Base-by-base conservation (phyloP, 225 moss, liverwort and hornwort genomes). In the Sphagnum contortum region DNA sequence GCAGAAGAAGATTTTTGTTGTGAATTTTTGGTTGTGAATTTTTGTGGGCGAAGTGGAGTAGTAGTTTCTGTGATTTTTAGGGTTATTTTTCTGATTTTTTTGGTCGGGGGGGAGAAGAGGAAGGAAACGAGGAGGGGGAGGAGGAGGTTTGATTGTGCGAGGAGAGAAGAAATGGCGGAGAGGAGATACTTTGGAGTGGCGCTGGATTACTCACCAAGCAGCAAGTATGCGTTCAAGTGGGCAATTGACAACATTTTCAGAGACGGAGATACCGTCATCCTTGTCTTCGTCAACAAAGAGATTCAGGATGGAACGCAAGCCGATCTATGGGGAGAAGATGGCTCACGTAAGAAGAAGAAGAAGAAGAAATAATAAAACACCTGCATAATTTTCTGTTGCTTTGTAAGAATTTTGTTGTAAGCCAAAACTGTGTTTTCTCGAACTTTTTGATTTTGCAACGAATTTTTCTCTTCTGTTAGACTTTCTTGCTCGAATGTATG, bases 141-240 rank as follows among this genome's bases (percentile, higher is more conserved):
- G 29, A 29, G 29, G 29, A 29, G 29, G 29, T 29, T 29, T 29
- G 29, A 29, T 29, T 29, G 29, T 29, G 29, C 29, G 29, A 29
- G 29, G 29, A 29, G 29, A 29, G 29, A 29, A 29, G 29, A 29
- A 29, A 77, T 77, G 81, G 48, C 62, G 50, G 73, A 71, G 9
- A 63, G 65, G 49, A 80, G 92, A 71, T 56, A 78, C 49, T 68
- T 87, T 5, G 89, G 85, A 59, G 73, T 92, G 68, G 92, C 85
- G 44, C 60, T 89, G 71, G 89, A 92, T 60, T 87, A 75, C 74
- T 89, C 89, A 14, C 12, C 62, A 4, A 80, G 80, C 68, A 89
- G 85, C 68, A 81, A 74, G 65, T 81, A 85, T 67, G 87, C 89
- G 61, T 57, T 92, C 48, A 76, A 76, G 69, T 85, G 92, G 89